phyloP scores from a whole-genome alignment of 176 grass and related monocot species.

The Secale cereale region DNA sequence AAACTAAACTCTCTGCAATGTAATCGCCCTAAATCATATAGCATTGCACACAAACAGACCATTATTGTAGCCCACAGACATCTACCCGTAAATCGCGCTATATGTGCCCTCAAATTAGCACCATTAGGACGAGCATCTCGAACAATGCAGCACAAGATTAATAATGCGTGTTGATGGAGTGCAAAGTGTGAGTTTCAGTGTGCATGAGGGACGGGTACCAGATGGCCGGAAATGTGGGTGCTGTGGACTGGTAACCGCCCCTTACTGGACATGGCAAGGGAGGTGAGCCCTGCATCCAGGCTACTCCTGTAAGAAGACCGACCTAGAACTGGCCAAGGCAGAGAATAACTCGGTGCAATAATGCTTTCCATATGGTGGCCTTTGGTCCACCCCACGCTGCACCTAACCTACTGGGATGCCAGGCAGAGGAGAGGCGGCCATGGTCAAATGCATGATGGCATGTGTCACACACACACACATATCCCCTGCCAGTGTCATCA shows the following conservation, averaged over 20 bases:
- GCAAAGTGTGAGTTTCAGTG: neutral
- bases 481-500: constrained; percentile 7
- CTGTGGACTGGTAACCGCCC: constrained; percentile 84
- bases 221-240: constrained; percentile 28
- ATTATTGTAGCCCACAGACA: neutral
- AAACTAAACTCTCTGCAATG: neutral
- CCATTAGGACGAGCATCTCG: neutral
- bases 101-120: constrained; percentile 7
- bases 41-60: neutral
- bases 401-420: constrained; percentile 30
- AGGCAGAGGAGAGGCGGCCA: constrained; percentile 17
- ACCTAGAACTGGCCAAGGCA: constrained; percentile 51
- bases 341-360: constrained; percentile 31
- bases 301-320: constrained; percentile 34
- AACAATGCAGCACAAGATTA: neutral
- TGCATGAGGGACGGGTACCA: constrained; percentile 26
- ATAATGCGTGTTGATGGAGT: neutral
- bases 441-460: constrained; percentile 26
- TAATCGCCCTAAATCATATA: neutral
- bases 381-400: constrained; percentile 35
- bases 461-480: constrained; percentile 20
- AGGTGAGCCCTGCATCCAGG: constrained; percentile 36
- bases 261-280: constrained; percentile 37
- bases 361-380: constrained; percentile 34
- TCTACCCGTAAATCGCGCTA: neutral